Percentiles rank a stretch among this genome's conserved stretches.
Evolutionary conservation across 1,139 yeast species (phyloP).

Genomic region (Yamadazyma atlantica): DNA sequence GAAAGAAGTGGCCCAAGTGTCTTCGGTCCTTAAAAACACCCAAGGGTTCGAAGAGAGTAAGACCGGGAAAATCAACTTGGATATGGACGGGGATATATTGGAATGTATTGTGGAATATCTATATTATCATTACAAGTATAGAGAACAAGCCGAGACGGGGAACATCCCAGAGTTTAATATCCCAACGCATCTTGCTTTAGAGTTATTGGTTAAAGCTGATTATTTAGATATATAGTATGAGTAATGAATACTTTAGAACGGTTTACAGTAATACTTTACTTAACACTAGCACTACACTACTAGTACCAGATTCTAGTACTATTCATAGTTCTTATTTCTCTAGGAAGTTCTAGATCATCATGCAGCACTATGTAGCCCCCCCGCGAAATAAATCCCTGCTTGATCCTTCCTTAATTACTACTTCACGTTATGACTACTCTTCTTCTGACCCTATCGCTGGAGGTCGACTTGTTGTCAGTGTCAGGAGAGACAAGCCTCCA

Average conservation of each 20-base stretch:
- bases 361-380: too few relatives aligned
- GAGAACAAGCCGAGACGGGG: conserved; percentile 52
- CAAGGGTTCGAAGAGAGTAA: conserved; percentile 59
- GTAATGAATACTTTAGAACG: too few relatives aligned
- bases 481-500: conserved; percentile 25
- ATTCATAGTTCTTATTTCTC: too few relatives aligned
- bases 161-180: conserved; percentile 83
- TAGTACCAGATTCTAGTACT: too few relatives aligned
- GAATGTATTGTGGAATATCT: conserved; percentile 86
- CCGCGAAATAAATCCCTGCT: too few relatives aligned
- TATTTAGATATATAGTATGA: conserved; percentile 59
- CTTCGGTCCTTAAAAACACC: conserved; percentile 76
- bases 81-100: conserved; percentile 71
- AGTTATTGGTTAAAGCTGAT: conserved; percentile 88
- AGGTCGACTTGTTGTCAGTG: conserved; percentile 18
- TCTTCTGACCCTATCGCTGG: conserved; percentile 27
- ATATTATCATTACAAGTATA: conserved; percentile 71
- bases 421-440: conserved; percentile 8
- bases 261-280: too few relatives aligned
- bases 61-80: conserved; percentile 50
- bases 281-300: too few relatives aligned
- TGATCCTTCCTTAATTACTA: too few relatives aligned
- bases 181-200: conserved; percentile 93
- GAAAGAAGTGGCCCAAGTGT: conserved; percentile 78
- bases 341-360: too few relatives aligned